Evolutionary conservation across 192 early-diverging fungal genomes (phyloP).

Genomic region (Thoreauomyces humboldtii): DNA sequence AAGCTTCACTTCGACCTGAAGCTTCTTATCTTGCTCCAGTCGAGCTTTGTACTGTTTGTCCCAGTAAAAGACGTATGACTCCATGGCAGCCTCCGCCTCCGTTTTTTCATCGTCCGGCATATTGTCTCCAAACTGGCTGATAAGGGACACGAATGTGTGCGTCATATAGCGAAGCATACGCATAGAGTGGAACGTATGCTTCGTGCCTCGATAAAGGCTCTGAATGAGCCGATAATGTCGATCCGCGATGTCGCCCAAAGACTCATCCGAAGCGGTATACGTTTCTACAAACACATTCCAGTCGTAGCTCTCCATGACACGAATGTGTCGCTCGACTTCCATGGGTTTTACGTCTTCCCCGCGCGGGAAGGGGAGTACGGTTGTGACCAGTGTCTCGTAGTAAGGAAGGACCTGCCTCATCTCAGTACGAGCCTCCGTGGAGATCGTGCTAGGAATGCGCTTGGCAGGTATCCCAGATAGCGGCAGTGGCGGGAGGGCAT

Average conservation of each 20-base stretch:
- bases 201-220: slow-evolving; percentile 51
- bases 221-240: slow-evolving; percentile 44
- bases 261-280: slow-evolving; percentile 19
- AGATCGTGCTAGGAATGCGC: background rate
- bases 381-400: slow-evolving; percentile 45
- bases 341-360: slow-evolving; percentile 31
- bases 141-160: slow-evolving; percentile 45
- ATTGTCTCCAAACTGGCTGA: slow-evolving; percentile 40
- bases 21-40: slow-evolving; percentile 7
- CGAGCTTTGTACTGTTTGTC: slow-evolving; percentile 30
- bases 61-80: slow-evolving; percentile 42
- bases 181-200: slow-evolving; percentile 52
- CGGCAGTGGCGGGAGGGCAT: slow-evolving; percentile 3
- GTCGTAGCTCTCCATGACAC: slow-evolving; percentile 44
- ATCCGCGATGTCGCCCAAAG: slow-evolving; percentile 39
- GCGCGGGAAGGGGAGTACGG: slow-evolving; percentile 38
- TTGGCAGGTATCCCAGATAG: slow-evolving; percentile 7
- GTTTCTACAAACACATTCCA: slow-evolving; percentile 40
- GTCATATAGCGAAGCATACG: slow-evolving; percentile 46
- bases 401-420: slow-evolving; percentile 28
- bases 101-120: slow-evolving; percentile 37
- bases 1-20: slow-evolving; percentile 2
- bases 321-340: slow-evolving; percentile 21
- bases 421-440: slow-evolving; percentile 18
- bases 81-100: slow-evolving; percentile 36